Base-by-base conservation (phyloP, 78 protist species). In the Isochrysis galbana region DNA sequence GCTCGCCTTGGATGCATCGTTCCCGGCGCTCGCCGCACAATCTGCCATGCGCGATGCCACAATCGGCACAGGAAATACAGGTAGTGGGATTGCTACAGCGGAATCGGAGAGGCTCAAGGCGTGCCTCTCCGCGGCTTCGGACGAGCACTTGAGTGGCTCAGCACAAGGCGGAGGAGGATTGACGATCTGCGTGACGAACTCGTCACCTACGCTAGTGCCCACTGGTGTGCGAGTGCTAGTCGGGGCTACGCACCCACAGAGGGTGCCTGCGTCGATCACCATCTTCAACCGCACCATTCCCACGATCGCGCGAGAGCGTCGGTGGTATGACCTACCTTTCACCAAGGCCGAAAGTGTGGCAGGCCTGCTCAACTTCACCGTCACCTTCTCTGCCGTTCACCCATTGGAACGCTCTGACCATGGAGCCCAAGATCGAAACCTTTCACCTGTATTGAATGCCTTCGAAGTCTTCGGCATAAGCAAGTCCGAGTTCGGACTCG, bases 281-380 rank as follows among this genome's bases (percentile, higher is more conserved):
- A 47, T 96, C n/a, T 84, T 83, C 54, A 84, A 74, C 72, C 95
- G 96, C 32, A 0, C 32, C 11, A 32, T 95, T 34, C 26, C 78
- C 39, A 36, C 83, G 17, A 77, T 29, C 21, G 94, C 82, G 17
- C 91, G 87, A 2, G n/a, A 69, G 22, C 45, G 82, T 39, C 90
- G 97, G 51, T 96, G 96, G 96, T 95, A 95, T 90, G 95, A 94
- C 80, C 47, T 95, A 44, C 95, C 96, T 38, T 46, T 96, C 42
- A 94, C 96, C 29, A 38, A 32, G 1, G 97, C 90, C 5, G 97
- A 96, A 91, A 26, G 82, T 5, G 26, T 94, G 46, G 34, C 25
- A 41, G 92, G 96, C 4, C 91, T 67, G 46, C 77, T 61, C 69
- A 70, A 93, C 84, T 29, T 95, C 25, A 21, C 86, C 2, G 11